A percentile compares a stretch with the other conserved stretches of the same genome.
phyloP scores from a whole-genome alignment of 176 grass and related monocot species.

The Carex pumila region DNA sequence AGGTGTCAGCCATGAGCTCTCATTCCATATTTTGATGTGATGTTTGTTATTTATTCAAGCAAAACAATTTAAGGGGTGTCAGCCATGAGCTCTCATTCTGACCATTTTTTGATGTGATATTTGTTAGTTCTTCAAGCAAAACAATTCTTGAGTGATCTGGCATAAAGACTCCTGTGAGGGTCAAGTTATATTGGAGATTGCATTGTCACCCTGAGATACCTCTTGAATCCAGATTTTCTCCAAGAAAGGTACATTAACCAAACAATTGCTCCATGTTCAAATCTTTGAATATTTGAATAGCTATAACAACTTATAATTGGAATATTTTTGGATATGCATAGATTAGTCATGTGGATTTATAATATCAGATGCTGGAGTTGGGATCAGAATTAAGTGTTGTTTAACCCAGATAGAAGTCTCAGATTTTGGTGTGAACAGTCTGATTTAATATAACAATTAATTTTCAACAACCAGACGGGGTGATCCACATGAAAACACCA shows the following conservation, averaged over 20 bases:
- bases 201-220: neutral
- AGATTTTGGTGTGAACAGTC: neutral
- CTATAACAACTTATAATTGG: neutral
- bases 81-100: neutral
- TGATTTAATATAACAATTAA: neutral
- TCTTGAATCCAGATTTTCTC: neutral
- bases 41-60: no score
- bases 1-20: no score
- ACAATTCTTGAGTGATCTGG: neutral
- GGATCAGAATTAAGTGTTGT: neutral
- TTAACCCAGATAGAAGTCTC: neutral
- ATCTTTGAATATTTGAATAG: neutral
- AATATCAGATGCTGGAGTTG: neutral
- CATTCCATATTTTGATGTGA: no score
- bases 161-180: neutral
- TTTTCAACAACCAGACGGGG: neutral
- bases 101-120: neutral
- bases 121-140: neutral
- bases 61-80: neutral
- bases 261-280: neutral
- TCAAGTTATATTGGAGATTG: neutral
- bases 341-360: neutral
- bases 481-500: neutral
- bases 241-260: neutral
- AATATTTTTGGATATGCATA: neutral